Evolutionary conservation across 148 eudicot genomes (phyloP).

Genomic region (Rhododendron simsii): DNA sequence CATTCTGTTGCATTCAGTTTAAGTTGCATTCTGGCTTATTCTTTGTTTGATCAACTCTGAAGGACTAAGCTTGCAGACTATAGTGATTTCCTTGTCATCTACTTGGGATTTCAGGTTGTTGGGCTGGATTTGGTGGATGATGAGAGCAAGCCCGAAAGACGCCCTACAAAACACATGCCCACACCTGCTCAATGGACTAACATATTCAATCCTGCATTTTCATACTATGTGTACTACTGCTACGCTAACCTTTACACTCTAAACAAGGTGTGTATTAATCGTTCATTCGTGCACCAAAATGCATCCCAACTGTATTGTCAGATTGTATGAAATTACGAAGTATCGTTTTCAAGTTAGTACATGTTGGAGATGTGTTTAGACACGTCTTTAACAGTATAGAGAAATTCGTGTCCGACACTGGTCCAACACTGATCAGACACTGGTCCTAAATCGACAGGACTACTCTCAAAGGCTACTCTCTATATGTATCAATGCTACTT

Average conservation of each 20-base stretch:
- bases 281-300: neutral
- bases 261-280: slow-evolving; percentile 59
- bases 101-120: slow-evolving; percentile 55
- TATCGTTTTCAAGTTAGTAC: neutral
- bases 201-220: slow-evolving; percentile 90
- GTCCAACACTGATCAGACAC: neutral
- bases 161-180: slow-evolving; percentile 99
- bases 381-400: neutral
- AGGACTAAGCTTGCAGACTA: neutral
- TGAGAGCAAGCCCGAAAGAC: slow-evolving; percentile 98
- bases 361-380: neutral
- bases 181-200: slow-evolving; percentile 96
- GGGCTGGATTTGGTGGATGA: slow-evolving; percentile 98
- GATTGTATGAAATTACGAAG: neutral
- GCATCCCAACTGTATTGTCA: neutral
- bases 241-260: slow-evolving; percentile 97
- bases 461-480: neutral
- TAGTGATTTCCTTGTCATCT: neutral
- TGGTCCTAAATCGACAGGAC: neutral
- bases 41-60: neutral
- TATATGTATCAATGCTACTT: neutral
- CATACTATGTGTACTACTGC: slow-evolving; percentile 90
- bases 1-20: neutral
- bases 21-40: slow-evolving; percentile 4
- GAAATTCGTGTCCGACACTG: neutral